These are phyloP conservation scores for Pholiota molesta DNA, from an alignment of 768 basidiomycete species.

Conservation along the genomic window DNA sequence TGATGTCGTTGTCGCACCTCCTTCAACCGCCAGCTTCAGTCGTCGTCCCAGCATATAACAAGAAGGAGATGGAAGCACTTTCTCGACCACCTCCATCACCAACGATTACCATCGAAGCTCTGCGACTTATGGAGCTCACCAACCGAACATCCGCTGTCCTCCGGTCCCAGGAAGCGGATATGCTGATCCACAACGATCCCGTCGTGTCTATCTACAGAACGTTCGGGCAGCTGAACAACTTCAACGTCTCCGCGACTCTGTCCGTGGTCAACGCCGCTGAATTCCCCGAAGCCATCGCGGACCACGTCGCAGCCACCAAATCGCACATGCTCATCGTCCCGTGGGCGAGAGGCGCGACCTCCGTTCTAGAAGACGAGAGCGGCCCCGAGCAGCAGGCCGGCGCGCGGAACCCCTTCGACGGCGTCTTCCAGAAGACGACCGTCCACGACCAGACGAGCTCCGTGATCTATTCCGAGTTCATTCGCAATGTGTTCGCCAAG, in stretches of 20 bases:
- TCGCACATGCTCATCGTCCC: constrained; percentile 84
- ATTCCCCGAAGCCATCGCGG: constrained; percentile 66
- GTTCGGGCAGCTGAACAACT: constrained; percentile 70
- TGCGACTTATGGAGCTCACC: constrained; percentile 89
- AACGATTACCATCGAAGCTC: constrained; percentile 61
- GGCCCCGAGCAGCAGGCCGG: constrained; percentile 21
- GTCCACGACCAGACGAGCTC: constrained; percentile 54
- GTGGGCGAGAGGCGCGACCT: constrained; percentile 62
- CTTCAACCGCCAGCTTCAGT: constrained; percentile 36
- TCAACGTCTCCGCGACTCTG: constrained; percentile 69
- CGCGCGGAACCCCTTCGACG: constrained; percentile 72
- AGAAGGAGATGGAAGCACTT: constrained; percentile 25
- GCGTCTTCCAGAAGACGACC: constrained; percentile 63
- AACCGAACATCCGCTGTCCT: constrained; percentile 88
- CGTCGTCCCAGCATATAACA: constrained; percentile 28
- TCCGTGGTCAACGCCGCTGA: constrained; percentile 78
- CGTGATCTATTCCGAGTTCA: constrained; percentile 77
- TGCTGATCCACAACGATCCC: constrained; percentile 70
- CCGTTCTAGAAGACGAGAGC: constrained; percentile 30
- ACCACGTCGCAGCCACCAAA: constrained; percentile 55
- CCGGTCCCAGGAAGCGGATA: constrained; percentile 75
- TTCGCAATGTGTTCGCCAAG: constrained; percentile 81
- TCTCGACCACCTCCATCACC: constrained; percentile 5
- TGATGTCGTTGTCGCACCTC: constrained; percentile 82
- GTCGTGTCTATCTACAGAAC: constrained; percentile 75